phyloP scores from a whole-genome alignment of 2,329 filamentous ascomycete species.

The Trichophyton equinum region DNA sequence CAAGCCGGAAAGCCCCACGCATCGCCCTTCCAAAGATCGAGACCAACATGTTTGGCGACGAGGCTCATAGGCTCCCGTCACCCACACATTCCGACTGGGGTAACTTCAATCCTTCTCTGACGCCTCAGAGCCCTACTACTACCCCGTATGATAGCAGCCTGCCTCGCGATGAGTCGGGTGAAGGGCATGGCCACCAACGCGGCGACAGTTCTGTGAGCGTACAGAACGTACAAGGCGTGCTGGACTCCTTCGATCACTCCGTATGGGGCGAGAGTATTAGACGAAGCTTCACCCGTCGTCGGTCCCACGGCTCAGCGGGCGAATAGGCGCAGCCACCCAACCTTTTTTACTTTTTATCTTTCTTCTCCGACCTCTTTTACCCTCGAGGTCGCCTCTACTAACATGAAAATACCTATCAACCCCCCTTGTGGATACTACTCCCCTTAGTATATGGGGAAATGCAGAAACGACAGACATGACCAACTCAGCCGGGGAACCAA shows the following conservation, averaged over 20 bases:
- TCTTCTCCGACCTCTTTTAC: neutral
- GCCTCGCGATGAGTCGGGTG: conserved; percentile 9
- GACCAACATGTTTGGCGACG: conserved; percentile 29
- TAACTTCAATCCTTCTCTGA: conserved; percentile 40
- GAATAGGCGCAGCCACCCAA: neutral
- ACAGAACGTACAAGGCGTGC: conserved; percentile 62
- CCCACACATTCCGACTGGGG: conserved; percentile 37
- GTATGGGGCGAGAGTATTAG: conserved; percentile 89
- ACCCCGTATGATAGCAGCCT: neutral
- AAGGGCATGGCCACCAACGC: conserved; percentile 6
- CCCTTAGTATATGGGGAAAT: neutral
- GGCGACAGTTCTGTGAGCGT: conserved; percentile 53
- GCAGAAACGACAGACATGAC: conserved; percentile 3
- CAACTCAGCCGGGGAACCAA: neutral
- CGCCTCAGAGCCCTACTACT: conserved; percentile 15
- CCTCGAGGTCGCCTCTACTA: neutral
- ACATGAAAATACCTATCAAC: neutral
- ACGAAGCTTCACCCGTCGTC: conserved; percentile 63
- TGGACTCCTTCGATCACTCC: conserved; percentile 76
- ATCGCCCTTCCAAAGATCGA: conserved; percentile 41
- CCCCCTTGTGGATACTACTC: neutral
- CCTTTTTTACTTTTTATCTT: neutral
- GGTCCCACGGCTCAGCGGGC: conserved; percentile 21
- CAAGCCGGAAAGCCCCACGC: conserved; percentile 39
- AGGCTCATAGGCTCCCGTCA: conserved; percentile 23